These are phyloP conservation scores for Plasmodium gonderi DNA, from an alignment of 169 alveolate genomes.

Conservation along the genomic window DNA sequence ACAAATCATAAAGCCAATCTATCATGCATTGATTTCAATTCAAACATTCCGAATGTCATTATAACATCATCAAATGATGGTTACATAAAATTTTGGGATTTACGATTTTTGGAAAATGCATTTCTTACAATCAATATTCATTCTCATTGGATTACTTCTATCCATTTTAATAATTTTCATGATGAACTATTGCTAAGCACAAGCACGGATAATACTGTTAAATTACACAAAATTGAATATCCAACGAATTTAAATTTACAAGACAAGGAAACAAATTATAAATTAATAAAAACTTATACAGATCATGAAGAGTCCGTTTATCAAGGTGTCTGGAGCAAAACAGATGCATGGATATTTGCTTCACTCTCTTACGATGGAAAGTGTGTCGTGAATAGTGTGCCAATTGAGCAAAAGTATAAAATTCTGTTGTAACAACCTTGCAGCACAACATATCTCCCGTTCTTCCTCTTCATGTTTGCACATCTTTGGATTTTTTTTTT, in stretches of 20 bases:
- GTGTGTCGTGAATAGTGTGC: conserved; percentile 86
- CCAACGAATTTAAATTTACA: conserved; percentile 65
- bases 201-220: conserved; percentile 87
- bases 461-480: background rate
- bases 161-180: conserved; percentile 89
- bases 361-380: conserved; percentile 89
- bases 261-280: conserved; percentile 67
- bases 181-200: conserved; percentile 93
- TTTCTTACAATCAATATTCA: conserved; percentile 85
- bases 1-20: conserved; percentile 80
- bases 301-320: conserved; percentile 88
- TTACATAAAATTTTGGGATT: conserved; percentile 90
- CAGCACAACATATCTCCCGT: too few species aligned
- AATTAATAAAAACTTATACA: conserved; percentile 75
- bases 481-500: background rate
- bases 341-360: conserved; percentile 92
- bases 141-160: conserved; percentile 90
- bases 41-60: conserved; percentile 91
- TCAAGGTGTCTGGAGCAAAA: conserved; percentile 86
- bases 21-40: conserved; percentile 88
- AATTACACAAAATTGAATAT: conserved; percentile 78
- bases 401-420: conserved; percentile 87
- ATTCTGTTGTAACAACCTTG: conserved; percentile 85
- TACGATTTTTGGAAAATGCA: conserved; percentile 82
- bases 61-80: conserved; percentile 91